Conservation (phyloP, 106 monocot genomes). For the Dendrobium chrysotoxum region DNA sequence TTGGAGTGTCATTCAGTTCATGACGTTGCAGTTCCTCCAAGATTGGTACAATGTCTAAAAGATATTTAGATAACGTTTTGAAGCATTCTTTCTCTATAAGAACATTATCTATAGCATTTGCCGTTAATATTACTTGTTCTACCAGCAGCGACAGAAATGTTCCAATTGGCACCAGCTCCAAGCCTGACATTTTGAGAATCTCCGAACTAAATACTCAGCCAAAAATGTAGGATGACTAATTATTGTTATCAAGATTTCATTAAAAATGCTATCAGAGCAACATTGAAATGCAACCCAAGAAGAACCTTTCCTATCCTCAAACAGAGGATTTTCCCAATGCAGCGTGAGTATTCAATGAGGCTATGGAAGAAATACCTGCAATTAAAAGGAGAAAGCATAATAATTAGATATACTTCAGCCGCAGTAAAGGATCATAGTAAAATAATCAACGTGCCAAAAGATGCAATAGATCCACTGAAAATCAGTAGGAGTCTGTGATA, state of each 20-base stretch:
- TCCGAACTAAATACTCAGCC: neutral
- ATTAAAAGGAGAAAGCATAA: neutral
- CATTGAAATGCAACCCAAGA: neutral
- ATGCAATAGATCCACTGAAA: too few species aligned
- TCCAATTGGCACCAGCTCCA: constrained; percentile 24
- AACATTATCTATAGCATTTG: constrained; percentile 14
- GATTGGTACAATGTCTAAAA: constrained; percentile 12
- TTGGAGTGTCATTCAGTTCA: constrained; percentile 13
- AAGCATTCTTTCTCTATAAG: constrained; percentile 21
- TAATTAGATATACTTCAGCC: neutral
- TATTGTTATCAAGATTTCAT: neutral
- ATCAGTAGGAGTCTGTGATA: too few species aligned
- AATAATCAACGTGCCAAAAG: too few species aligned
- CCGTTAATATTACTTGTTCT: constrained; percentile 14
- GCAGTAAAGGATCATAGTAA: neutral
- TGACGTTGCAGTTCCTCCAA: constrained; percentile 15
- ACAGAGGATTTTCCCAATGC: neutral
- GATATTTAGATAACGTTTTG: constrained; percentile 18
- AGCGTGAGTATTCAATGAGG: neutral
- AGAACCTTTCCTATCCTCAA: neutral
- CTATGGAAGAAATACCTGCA: neutral
- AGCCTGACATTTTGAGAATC: constrained; percentile 9
- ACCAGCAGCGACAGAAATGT: constrained; percentile 9
- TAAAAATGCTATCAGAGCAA: neutral
- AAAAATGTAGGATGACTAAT: neutral